Conservation (phyloP, 78 protist genomes). For the Dictyostelium capitatum region DNA sequence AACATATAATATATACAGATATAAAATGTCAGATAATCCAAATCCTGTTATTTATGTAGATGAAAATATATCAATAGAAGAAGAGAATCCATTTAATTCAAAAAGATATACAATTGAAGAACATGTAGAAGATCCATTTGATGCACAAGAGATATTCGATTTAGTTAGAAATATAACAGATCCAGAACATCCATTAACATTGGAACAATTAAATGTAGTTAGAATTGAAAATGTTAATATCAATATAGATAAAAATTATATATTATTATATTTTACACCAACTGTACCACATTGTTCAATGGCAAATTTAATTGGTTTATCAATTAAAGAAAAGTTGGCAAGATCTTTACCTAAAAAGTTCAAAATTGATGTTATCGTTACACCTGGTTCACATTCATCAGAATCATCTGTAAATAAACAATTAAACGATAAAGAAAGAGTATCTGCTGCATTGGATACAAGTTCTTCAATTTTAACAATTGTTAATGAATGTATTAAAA, state of each 20-base stretch:
- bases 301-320: constrained; percentile 96
- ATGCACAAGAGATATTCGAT: constrained; percentile 73
- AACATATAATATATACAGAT: too few species aligned
- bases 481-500: constrained; percentile 73
- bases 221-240: constrained; percentile 71
- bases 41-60: constrained; percentile 72
- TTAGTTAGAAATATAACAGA: constrained; percentile 89
- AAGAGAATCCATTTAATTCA: background rate
- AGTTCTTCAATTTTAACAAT: constrained; percentile 67
- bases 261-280: constrained; percentile 91
- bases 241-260: constrained; percentile 40
- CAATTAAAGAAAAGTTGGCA: constrained; percentile 91
- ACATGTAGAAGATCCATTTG: constrained; percentile 31
- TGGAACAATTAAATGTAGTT: constrained; percentile 93
- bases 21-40: constrained; percentile 71
- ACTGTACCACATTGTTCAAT: constrained; percentile 96
- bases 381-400: constrained; percentile 78
- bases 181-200: constrained; percentile 97
- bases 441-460: constrained; percentile 92
- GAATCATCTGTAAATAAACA: constrained; percentile 92
- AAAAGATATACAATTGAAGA: constrained; percentile 62
- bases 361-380: constrained; percentile 86
- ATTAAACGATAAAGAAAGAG: constrained; percentile 95
- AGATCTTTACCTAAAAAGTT: constrained; percentile 88
- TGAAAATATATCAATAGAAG: constrained; percentile 5